Conservation (phyloP, 345 rosid genomes). For the Crucihimalaya himalaica region DNA sequence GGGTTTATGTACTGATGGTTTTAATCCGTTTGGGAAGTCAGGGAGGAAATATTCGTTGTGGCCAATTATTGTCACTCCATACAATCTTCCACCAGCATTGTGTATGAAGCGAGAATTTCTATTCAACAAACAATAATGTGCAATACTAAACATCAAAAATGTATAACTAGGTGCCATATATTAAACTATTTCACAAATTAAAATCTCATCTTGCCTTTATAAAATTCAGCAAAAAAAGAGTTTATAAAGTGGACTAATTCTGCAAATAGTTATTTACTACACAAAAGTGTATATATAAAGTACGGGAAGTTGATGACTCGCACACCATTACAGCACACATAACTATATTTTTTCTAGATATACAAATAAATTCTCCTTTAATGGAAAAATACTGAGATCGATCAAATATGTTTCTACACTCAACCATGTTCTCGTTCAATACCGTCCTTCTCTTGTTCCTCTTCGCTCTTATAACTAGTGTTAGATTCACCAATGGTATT, state of each 20-base stretch:
- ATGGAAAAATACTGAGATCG: neutral
- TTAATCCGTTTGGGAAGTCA: too few species aligned
- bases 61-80: too few species aligned
- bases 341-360: too few species aligned
- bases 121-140: neutral
- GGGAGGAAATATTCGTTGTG: too few species aligned
- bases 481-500: conserved; percentile 5
- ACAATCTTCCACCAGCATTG: too few species aligned
- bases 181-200: neutral
- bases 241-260: neutral
- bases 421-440: neutral
- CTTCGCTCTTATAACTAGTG: neutral
- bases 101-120: too few species aligned
- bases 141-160: neutral
- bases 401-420: neutral
- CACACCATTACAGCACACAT: neutral
- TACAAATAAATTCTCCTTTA: neutral
- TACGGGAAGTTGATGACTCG: conserved; percentile 18
- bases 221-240: neutral
- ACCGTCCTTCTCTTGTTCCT: neutral
- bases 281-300: neutral
- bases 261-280: neutral
- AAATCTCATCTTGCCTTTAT: neutral
- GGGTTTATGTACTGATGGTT: too few species aligned
- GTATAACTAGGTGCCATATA: neutral